These are phyloP conservation scores for Trifolium pratense DNA, from an alignment of 306 rosid genomes.

Conservation along the genomic window DNA sequence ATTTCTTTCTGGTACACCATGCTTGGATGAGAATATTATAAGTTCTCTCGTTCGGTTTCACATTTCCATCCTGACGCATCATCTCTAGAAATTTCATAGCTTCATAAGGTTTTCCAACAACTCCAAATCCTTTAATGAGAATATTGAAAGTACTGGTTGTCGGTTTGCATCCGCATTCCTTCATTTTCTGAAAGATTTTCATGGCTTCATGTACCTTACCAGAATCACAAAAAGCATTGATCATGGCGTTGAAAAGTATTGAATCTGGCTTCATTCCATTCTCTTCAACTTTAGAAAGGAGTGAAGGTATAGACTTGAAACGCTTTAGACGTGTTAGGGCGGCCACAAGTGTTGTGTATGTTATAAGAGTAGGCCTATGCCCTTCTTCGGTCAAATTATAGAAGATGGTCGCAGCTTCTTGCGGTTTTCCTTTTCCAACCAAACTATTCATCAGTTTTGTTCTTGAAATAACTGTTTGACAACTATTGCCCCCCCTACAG, in stretches of 20 bases:
- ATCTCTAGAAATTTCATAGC: conserved; percentile 70
- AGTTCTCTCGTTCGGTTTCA: conserved; percentile 82
- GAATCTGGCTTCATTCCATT: conserved; percentile 83
- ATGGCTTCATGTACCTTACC: conserved; percentile 74
- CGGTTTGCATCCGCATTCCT: conserved; percentile 78
- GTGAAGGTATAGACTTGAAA: conserved; percentile 71
- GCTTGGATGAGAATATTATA: conserved; percentile 86
- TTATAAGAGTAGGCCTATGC: conserved; percentile 80
- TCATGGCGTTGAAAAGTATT: conserved; percentile 87
- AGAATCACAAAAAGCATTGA: conserved; percentile 85
- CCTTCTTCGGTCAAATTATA: conserved; percentile 73
- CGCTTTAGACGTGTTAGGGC: conserved; percentile 84
- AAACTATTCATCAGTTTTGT: conserved; percentile 81
- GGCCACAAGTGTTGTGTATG: conserved; percentile 88
- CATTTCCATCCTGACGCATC: conserved; percentile 61
- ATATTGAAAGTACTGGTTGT: conserved; percentile 88
- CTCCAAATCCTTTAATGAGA: conserved; percentile 88
- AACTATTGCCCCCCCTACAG: conserved; percentile 67
- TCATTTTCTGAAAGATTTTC: conserved; percentile 77
- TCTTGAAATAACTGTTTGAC: conserved; percentile 79
- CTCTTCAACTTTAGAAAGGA: conserved; percentile 75
- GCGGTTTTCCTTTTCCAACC: conserved; percentile 74
- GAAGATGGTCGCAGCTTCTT: conserved; percentile 74
- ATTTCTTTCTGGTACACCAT: conserved; percentile 73
- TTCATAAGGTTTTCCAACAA: conserved; percentile 73